phyloP scores from a whole-genome alignment of 164 flowering plant genomes.

The Aristolochia californica region DNA sequence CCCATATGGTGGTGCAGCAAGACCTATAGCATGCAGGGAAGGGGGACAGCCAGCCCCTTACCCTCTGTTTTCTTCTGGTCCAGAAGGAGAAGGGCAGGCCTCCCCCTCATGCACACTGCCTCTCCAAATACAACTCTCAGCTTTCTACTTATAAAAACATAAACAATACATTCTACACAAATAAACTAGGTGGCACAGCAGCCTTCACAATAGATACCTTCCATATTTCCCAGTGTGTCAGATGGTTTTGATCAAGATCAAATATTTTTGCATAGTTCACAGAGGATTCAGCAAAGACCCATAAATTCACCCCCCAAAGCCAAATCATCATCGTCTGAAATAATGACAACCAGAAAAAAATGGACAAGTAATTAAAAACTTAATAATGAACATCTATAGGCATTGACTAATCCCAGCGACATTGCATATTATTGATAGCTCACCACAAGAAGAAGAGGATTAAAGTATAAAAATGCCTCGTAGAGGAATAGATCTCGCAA shows the following conservation, averaged over 20 bases:
- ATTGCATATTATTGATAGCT: no score
- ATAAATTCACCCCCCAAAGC: slow-evolving; percentile 95
- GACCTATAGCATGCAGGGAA: no score
- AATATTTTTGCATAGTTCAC: slow-evolving; percentile 74
- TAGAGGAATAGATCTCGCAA: slow-evolving; percentile 78
- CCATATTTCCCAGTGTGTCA: slow-evolving; percentile 93
- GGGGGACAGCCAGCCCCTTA: no score
- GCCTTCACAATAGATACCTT: slow-evolving; percentile 58
- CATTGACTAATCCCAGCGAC: no score
- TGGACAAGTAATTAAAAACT: no score
- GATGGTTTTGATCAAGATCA: slow-evolving; percentile 83
- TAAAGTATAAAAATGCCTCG: slow-evolving; percentile 90
- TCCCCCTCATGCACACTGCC: no score
- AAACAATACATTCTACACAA: not conserved
- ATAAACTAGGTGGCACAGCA: not conserved
- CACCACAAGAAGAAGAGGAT: slow-evolving; percentile 97
- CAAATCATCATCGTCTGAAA: slow-evolving; percentile 87
- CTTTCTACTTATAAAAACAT: no score
- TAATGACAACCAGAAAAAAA: slow-evolving; percentile 1
- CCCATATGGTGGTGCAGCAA: no score
- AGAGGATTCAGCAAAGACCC: slow-evolving; percentile 73
- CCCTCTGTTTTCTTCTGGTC: no score
- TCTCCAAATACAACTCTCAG: no score
- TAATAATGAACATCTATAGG: no score
- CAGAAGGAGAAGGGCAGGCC: no score